A percentile compares a stretch with the other conserved stretches of the same genome.
Conservation (phyloP, 225 moss, liverwort and hornwort species). For the Pseudoscleropodium purum region DNA sequence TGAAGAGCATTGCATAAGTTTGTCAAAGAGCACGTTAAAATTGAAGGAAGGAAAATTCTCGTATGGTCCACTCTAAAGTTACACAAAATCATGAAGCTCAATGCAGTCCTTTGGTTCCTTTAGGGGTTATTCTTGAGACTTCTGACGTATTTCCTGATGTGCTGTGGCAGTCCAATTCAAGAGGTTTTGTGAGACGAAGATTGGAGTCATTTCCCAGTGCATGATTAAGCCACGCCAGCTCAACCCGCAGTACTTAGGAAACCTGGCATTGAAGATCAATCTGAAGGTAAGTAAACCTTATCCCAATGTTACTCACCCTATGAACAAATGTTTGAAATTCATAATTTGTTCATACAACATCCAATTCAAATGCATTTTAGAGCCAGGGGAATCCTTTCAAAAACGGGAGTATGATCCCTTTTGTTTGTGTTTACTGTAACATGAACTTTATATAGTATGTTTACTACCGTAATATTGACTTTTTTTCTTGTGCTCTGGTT, state of each 20-base stretch:
- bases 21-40: background rate
- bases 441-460: background rate
- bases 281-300: conserved; percentile 39
- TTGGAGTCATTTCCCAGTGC: conserved; percentile 68
- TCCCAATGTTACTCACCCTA: background rate
- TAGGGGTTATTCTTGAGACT: background rate
- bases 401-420: background rate
- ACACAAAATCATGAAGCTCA: background rate
- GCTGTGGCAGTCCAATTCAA: conserved; percentile 60
- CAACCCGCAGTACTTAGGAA: conserved; percentile 78
- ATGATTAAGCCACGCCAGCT: conserved; percentile 71
- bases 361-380: background rate
- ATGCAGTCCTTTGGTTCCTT: background rate
- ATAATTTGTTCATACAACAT: background rate
- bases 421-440: background rate
- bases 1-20: background rate
- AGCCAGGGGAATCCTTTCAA: background rate
- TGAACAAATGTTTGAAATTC: background rate
- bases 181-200: conserved; percentile 47
- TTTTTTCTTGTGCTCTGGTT: background rate
- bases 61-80: background rate
- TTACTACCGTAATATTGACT: background rate
- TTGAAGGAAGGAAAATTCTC: background rate
- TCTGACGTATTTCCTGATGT: background rate
- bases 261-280: conserved; percentile 88